Evolutionary conservation across 257 asterid genomes (phyloP).

Genomic region (Penstemon newberryi): DNA sequence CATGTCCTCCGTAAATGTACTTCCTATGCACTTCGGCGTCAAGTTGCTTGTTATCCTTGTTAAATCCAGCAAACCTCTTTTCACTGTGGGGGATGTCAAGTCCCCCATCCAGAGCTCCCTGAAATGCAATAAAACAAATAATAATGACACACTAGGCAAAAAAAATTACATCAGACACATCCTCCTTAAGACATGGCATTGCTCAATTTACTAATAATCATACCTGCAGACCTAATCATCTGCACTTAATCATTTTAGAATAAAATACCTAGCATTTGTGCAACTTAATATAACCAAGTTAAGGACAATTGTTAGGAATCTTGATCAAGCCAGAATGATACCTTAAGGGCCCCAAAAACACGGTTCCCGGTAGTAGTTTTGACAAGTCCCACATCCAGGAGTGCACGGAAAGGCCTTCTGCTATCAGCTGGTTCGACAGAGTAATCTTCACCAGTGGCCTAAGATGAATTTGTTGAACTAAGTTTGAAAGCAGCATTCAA

Average conservation of each 20-base stretch:
- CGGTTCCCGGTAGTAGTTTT: slow-evolving; percentile 88
- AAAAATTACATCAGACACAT: neutral
- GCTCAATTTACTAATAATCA: neutral
- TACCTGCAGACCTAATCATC: too few relatives aligned
- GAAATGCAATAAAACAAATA: slow-evolving; percentile 8
- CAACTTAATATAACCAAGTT: neutral
- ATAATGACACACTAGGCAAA: neutral
- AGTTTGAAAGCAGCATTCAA: neutral
- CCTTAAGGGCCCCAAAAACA: slow-evolving; percentile 92
- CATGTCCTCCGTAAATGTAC: slow-evolving; percentile 80
- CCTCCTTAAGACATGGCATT: neutral
- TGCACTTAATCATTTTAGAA: too few relatives aligned
- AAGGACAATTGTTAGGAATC: too few relatives aligned
- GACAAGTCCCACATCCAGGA: slow-evolving; percentile 88
- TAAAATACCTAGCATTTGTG: too few relatives aligned
- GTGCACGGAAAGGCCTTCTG: slow-evolving; percentile 97
- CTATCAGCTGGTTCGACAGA: slow-evolving; percentile 82
- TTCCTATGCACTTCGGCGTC: slow-evolving; percentile 82
- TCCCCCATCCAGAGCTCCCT: slow-evolving; percentile 93
- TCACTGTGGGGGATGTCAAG: slow-evolving; percentile 88
- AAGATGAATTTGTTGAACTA: neutral
- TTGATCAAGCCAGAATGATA: slow-evolving; percentile 15
- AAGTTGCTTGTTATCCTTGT: slow-evolving; percentile 66
- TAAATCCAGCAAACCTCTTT: slow-evolving; percentile 79
- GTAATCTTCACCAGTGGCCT: slow-evolving; percentile 95